Evolutionary conservation across 169 alveolate genomes (phyloP).

Genomic region (Besnoitia besnoiti): DNA sequence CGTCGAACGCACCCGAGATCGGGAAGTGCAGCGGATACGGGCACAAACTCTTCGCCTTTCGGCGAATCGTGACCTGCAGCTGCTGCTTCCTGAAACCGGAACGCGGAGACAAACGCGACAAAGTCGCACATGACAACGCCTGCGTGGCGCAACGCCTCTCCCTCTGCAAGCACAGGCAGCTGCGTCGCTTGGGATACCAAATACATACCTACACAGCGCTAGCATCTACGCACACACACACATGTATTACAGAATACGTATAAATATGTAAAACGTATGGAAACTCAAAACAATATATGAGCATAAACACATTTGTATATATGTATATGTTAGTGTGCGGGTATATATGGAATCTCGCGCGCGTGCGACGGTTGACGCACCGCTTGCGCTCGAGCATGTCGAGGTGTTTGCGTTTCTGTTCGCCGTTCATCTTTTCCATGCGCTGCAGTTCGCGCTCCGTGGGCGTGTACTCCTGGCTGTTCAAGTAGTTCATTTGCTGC

Average conservation of each 20-base stretch:
- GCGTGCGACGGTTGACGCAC: neutral
- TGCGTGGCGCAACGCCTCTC: neutral
- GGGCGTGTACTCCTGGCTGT: conserved; percentile 29
- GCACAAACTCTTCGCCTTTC: conserved; percentile 41
- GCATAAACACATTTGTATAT: too few relatives aligned
- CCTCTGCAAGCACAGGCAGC: neutral
- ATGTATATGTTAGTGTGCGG: too few relatives aligned
- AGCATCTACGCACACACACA: too few relatives aligned
- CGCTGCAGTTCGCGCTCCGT: conserved; percentile 19
- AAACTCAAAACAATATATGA: too few relatives aligned
- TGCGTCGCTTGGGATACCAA: too few relatives aligned
- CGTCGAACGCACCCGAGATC: conserved; percentile 23
- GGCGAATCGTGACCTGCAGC: neutral
- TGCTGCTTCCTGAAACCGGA: conserved; percentile 29
- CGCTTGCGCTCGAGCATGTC: conserved; percentile 2
- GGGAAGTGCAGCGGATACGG: conserved; percentile 50
- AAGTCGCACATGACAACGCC: neutral
- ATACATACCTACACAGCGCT: too few relatives aligned
- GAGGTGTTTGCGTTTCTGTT: conserved; percentile 13
- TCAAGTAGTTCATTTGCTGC: neutral
- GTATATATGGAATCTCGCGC: neutral
- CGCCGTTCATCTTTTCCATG: conserved; percentile 48
- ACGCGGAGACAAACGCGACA: neutral
- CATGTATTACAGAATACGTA: too few relatives aligned
- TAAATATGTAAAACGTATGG: too few relatives aligned